Evolutionary conservation across 2,329 filamentous ascomycete species (phyloP).

Genomic region (Sphaceloma murrayae): DNA sequence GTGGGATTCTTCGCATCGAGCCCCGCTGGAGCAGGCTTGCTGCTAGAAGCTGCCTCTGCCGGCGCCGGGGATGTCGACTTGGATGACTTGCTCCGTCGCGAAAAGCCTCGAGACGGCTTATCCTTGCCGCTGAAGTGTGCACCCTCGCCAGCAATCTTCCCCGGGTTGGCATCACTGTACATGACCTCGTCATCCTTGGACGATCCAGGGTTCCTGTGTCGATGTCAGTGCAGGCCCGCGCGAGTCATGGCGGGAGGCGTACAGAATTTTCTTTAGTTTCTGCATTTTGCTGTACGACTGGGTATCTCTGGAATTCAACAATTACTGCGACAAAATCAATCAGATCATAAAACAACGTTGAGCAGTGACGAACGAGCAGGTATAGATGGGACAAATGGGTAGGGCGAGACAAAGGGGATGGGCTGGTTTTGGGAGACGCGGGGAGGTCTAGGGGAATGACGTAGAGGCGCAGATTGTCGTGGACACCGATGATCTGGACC

Average conservation of each 20-base stretch:
- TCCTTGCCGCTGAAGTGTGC: constrained; percentile 21
- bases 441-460: constrained; percentile 10
- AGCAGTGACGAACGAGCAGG: too few relatives aligned
- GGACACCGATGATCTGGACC: constrained; percentile 3
- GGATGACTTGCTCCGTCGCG: constrained; percentile 20
- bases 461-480: not conserved
- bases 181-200: constrained; percentile 31
- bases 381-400: constrained; percentile 1
- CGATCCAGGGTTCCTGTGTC: constrained; percentile 25
- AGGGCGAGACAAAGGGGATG: constrained; percentile 2
- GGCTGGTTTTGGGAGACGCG: constrained; percentile 10
- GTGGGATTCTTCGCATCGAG: not conserved
- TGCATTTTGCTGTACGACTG: constrained; percentile 28
- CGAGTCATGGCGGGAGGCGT: constrained; percentile 19
- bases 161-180: constrained; percentile 24
- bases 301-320: constrained; percentile 13
- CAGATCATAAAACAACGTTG: too few relatives aligned
- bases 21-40: not conserved
- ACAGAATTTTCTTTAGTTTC: constrained; percentile 39
- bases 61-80: constrained; percentile 1
- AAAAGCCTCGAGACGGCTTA: constrained; percentile 12
- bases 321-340: not conserved
- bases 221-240: constrained; percentile 5
- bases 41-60: not conserved
- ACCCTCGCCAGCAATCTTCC: constrained; percentile 22